These are phyloP conservation scores for Acacia confusa DNA, from an alignment of 306 rosid species.

Conservation along the genomic window DNA sequence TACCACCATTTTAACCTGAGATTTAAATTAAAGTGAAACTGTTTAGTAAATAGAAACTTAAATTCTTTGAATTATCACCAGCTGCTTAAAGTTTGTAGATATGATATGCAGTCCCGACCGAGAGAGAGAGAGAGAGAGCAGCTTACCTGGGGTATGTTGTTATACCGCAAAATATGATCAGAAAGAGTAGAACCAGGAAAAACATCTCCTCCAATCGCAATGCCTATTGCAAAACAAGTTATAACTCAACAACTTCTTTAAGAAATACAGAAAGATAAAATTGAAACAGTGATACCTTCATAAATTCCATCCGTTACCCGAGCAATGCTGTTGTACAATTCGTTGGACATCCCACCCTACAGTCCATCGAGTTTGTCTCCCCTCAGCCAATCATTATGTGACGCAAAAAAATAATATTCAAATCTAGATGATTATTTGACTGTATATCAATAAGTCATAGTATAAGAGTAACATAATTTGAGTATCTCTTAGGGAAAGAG, in stretches of 20 bases:
- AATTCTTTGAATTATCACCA: constrained; percentile 9
- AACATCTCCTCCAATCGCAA: constrained; percentile 99
- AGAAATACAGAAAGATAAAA: constrained; percentile 22
- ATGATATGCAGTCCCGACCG: constrained; percentile 24
- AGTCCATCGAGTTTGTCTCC: constrained; percentile 32
- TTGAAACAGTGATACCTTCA: constrained; percentile 65
- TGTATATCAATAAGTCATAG: background rate
- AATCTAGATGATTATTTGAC: background rate
- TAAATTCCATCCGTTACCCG: constrained; percentile 97
- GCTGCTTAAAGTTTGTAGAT: constrained; percentile 14
- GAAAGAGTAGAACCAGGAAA: constrained; percentile 99
- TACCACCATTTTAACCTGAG: constrained; percentile 89
- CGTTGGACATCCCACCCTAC: constrained; percentile 99
- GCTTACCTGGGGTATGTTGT: constrained; percentile 93
- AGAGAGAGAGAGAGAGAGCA: constrained; percentile 18
- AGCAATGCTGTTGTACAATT: constrained; percentile 82
- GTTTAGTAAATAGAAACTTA: constrained; percentile 16
- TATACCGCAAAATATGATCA: constrained; percentile 95
- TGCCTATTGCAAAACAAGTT: constrained; percentile 56
- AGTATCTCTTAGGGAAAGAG: background rate
- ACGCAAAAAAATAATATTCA: constrained; percentile 19
- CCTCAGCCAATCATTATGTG: constrained; percentile 29
- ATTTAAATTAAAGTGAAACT: constrained; percentile 33
- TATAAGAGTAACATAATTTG: background rate
- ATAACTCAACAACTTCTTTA: constrained; percentile 25